A percentile compares a stretch with the other conserved stretches of the same genome.
phyloP scores from a whole-genome alignment of 225 moss, liverwort and hornwort species.

The Anthoceros angustus region DNA sequence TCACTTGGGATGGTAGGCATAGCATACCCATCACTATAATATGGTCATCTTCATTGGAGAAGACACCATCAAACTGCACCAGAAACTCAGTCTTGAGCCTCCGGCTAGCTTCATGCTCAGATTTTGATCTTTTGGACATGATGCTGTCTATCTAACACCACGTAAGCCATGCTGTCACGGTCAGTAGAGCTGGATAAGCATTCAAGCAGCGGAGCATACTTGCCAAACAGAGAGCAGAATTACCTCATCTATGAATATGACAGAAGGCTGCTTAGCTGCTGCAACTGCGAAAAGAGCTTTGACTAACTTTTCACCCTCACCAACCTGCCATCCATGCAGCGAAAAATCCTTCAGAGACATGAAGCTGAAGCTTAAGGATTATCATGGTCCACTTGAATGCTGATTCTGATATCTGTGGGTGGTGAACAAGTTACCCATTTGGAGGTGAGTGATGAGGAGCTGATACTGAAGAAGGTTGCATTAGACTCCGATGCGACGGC shows the following conservation, averaged over 20 bases:
- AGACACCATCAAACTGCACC: conserved; percentile 91
- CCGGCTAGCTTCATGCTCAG: conserved; percentile 94
- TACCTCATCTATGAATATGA: conserved; percentile 1
- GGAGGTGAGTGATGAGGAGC: conserved; percentile 86
- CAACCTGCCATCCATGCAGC: not conserved
- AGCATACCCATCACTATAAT: conserved; percentile 76
- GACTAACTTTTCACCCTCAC: not conserved
- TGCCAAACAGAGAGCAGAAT: not conserved
- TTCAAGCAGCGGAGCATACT: not conserved
- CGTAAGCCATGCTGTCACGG: not conserved
- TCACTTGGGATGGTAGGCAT: not conserved
- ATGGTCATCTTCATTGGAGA: conserved; percentile 72
- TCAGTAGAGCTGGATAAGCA: not conserved
- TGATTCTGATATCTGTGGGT: no score
- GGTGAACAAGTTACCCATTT: conserved; percentile 44
- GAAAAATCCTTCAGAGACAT: not conserved
- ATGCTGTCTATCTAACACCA: conserved; percentile 9
- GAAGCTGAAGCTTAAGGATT: not conserved
- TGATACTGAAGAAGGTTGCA: conserved; percentile 91
- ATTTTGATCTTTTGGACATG: conserved; percentile 71
- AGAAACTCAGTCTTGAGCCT: conserved; percentile 92
- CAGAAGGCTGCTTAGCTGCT: not conserved
- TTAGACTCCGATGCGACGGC: conserved; percentile 94
- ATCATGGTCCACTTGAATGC: no score
- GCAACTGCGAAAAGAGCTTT: conserved; percentile 2